These are phyloP conservation scores for Pachyrhizus erosus DNA, from an alignment of 306 rosid genomes.

Conservation along the genomic window DNA sequence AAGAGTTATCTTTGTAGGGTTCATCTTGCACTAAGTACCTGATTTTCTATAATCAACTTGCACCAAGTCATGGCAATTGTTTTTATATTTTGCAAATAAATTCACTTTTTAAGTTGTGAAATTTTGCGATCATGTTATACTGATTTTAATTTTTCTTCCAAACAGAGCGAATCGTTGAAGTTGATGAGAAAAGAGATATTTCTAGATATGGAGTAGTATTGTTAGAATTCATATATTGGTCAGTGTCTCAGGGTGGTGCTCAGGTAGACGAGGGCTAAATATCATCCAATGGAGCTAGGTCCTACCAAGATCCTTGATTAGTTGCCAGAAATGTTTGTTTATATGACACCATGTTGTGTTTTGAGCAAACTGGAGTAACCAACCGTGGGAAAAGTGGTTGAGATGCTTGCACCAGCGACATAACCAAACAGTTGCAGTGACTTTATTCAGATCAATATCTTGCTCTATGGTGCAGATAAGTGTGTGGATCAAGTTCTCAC, in stretches of 20 bases:
- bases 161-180: constrained; percentile 23
- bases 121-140: background rate
- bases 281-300: too few species aligned
- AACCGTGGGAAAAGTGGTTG: too few species aligned
- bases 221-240: background rate
- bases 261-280: constrained; percentile 2
- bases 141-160: background rate
- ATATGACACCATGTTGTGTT: too few species aligned
- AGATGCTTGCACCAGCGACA: too few species aligned
- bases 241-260: background rate
- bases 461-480: too few species aligned
- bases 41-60: background rate
- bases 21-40: background rate
- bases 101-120: background rate
- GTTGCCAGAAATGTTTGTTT: too few species aligned
- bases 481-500: too few species aligned
- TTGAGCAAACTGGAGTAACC: too few species aligned
- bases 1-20: background rate
- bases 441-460: too few species aligned
- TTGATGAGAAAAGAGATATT: constrained; percentile 58
- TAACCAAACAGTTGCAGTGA: too few species aligned
- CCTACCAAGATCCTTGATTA: too few species aligned
- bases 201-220: constrained; percentile 60
- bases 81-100: background rate
- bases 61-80: background rate